Percentiles rank a stretch among this genome's conserved stretches.
These are phyloP conservation scores for Croton laevigatus DNA, from an alignment of 441 rosid species.

Conservation along the genomic window DNA sequence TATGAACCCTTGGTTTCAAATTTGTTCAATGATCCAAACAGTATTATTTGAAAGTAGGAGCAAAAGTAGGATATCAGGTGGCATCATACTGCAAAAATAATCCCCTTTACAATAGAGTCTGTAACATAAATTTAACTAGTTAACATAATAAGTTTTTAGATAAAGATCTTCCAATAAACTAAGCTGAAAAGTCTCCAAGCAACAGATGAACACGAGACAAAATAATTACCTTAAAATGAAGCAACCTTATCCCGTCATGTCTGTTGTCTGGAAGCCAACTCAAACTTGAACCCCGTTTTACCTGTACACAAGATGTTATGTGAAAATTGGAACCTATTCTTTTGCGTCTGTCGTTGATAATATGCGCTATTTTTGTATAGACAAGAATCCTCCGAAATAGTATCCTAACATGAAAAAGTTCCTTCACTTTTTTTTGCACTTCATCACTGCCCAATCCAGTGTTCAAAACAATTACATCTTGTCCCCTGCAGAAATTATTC, in stretches of 20 bases:
- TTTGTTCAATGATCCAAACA: no score
- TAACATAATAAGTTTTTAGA: neutral
- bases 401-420: conserved; percentile 51
- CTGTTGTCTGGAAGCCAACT: conserved; percentile 74
- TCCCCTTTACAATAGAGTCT: conserved; percentile 96
- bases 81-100: conserved; percentile 76
- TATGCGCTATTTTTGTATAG: conserved; percentile 19
- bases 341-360: neutral
- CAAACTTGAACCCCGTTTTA: conserved; percentile 38
- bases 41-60: no score
- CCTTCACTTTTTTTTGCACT: conserved; percentile 50
- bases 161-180: conserved; percentile 10
- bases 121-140: no score
- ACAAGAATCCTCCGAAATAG: conserved; percentile 50
- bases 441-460: conserved; percentile 80
- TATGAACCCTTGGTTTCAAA: no score
- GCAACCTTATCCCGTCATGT: conserved; percentile 61
- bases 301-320: conserved; percentile 26
- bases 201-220: neutral
- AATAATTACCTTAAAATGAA: conserved; percentile 69
- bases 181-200: neutral
- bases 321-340: conserved; percentile 16
- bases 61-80: conserved; percentile 74
- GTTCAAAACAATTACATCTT: conserved; percentile 65
- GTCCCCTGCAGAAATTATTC: conserved; percentile 49